A percentile compares a stretch with the other conserved stretches of the same genome.
phyloP scores from a whole-genome alignment of 805 yeast genomes.

The Wickerhamomyces xylosicus region DNA sequence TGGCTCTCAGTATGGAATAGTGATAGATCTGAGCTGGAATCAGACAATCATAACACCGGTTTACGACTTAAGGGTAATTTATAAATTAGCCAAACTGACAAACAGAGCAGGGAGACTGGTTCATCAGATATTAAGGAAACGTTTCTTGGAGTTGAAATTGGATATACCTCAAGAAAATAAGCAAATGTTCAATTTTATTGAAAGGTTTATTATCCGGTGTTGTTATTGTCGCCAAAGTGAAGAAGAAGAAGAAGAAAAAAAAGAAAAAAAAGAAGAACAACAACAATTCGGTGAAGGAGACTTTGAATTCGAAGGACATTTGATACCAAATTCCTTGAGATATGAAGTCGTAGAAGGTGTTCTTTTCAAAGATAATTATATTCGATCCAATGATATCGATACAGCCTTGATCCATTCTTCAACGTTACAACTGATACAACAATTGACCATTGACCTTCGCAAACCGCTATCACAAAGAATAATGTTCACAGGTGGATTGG shows the following conservation, averaged over 20 bases:
- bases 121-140: slow-evolving; percentile 4
- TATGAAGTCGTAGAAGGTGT: slow-evolving; percentile 6
- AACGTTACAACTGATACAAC: slow-evolving; percentile 4
- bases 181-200: slow-evolving; percentile 12
- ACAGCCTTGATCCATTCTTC: slow-evolving; percentile 4
- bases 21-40: slow-evolving; percentile 31
- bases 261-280: background rate
- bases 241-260: background rate
- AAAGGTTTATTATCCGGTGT: slow-evolving; percentile 13
- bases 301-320: slow-evolving; percentile 7
- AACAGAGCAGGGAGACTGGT: slow-evolving; percentile 12
- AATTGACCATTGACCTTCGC: slow-evolving; percentile 12
- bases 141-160: background rate
- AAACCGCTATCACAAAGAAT: slow-evolving; percentile 5
- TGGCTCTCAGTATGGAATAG: slow-evolving; percentile 24
- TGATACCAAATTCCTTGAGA: slow-evolving; percentile 9
- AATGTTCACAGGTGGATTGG: slow-evolving; percentile 18
- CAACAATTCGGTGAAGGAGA: background rate
- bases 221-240: slow-evolving; percentile 5
- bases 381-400: slow-evolving; percentile 1
- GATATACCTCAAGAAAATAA: background rate
- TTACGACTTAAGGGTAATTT: slow-evolving; percentile 25
- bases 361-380: slow-evolving; percentile 14
- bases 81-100: slow-evolving; percentile 11
- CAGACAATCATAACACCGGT: slow-evolving; percentile 23